These are phyloP conservation scores for Phialocephala subalpina DNA, from an alignment of 2,329 filamentous ascomycete genomes.

Conservation along the genomic window DNA sequence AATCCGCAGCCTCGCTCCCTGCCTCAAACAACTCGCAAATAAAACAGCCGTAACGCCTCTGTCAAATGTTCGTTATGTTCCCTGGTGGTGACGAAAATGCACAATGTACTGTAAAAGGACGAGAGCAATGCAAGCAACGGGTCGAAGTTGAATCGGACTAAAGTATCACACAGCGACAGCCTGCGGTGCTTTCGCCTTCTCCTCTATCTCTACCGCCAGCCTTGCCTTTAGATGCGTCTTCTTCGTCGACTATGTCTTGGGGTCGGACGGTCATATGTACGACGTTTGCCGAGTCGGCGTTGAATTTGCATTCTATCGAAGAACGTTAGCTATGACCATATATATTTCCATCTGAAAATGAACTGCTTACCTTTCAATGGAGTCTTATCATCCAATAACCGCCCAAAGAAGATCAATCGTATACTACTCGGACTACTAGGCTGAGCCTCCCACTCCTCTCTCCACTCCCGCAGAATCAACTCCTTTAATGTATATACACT, in stretches of 20 bases:
- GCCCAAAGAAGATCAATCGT: constrained; percentile 89
- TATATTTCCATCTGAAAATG: neutral
- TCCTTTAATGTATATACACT: constrained; percentile 95
- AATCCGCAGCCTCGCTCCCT: constrained; percentile 9
- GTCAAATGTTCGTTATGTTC: constrained; percentile 24
- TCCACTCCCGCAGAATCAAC: constrained; percentile 91
- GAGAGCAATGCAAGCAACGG: neutral
- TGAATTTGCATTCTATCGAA: constrained; percentile 77
- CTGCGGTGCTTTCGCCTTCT: constrained; percentile 61
- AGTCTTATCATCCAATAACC: constrained; percentile 88
- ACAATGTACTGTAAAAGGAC: neutral
- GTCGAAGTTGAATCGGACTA: constrained; percentile 44
- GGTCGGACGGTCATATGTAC: constrained; percentile 96
- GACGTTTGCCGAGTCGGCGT: constrained; percentile 77
- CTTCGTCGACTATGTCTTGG: constrained; percentile 82
- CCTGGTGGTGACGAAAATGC: constrained; percentile 1
- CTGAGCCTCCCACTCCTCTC: constrained; percentile 87
- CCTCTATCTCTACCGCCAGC: constrained; percentile 54
- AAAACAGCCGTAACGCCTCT: constrained; percentile 25
- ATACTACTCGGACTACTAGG: constrained; percentile 90
- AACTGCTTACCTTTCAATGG: constrained; percentile 76
- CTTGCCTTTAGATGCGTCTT: constrained; percentile 49
- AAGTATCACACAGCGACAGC: constrained; percentile 72
- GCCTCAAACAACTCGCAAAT: constrained; percentile 15
- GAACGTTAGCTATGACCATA: neutral